Base-by-base conservation (phyloP, 371 early-diverging fungal genomes). In the Actinomortierella ambigua region DNA sequence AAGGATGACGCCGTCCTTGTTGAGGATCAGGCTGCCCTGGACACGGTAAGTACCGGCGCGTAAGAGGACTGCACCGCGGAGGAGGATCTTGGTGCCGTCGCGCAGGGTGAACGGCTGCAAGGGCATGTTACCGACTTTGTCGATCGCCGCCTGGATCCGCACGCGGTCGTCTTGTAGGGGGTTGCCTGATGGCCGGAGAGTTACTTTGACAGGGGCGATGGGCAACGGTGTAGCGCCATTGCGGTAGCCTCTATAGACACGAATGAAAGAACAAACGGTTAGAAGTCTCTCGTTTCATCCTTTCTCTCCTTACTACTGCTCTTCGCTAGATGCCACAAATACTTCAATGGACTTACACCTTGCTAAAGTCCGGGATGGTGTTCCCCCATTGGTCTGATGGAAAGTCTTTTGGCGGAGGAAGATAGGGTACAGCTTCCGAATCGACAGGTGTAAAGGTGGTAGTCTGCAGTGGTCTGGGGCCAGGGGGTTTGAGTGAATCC, bases 301-400 rank as follows among this genome's bases (percentile, higher is more conserved):
- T n/a, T n/a, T n/a, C n/a, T n/a, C n/a, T n/a, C n/a, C n/a, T n/a
- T n/a, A n/a, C n/a, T n/a, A n/a, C n/a, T n/a, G n/a, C n/a, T n/a
- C n/a, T n/a, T n/a, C n/a, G n/a, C n/a, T n/a, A n/a, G n/a, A n/a
- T n/a, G n/a, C n/a, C n/a, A n/a, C n/a, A n/a, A n/a, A n/a, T n/a
- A n/a, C n/a, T n/a, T n/a, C n/a, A 44, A 44, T n/a, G 20, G 44
- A 3, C 47, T 55, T 63, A 69, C 69, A 69, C 69, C 59, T 69
- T 63, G 59, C 69, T 69, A 53, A 69, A 69, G 44, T 69, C 64
- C 1, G 69, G 61, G 44, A 69, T 47, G 1, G 29, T 42, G 44
- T 69, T 69, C 1, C 70, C 65, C 65, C 65, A 64, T n/a, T 54
- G 49, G 22, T 69, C 70, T 1, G 70, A 47, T 1, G 70, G 65